phyloP scores from a whole-genome alignment of 116 monocot species.

The Dioscorea cayenensis region DNA sequence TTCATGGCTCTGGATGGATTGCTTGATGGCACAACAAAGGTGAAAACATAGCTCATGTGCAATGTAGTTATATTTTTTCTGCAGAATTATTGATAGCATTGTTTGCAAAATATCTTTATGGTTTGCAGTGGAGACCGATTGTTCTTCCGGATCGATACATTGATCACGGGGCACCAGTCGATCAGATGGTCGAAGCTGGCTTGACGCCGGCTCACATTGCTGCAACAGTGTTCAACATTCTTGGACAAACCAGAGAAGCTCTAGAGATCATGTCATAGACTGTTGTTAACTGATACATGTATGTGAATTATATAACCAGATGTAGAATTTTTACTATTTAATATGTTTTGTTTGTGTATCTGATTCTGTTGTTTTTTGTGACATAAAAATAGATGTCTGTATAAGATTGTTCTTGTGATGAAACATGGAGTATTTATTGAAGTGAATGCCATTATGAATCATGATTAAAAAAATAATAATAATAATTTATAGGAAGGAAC shows the following conservation, averaged over 20 bases:
- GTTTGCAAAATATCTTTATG: background rate
- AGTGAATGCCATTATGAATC: background rate
- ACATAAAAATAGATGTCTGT: background rate
- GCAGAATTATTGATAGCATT: background rate
- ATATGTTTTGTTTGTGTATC: background rate
- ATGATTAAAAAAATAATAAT: too few species aligned
- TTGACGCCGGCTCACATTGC: conserved; percentile 82
- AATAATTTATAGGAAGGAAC: too few species aligned
- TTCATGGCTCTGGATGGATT: conserved; percentile 90
- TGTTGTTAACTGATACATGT: too few species aligned
- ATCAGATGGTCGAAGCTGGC: conserved; percentile 86
- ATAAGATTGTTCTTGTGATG: background rate
- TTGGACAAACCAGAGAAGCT: conserved; percentile 82
- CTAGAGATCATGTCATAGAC: conserved; percentile 58
- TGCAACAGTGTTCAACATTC: conserved; percentile 76
- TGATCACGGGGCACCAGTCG: conserved; percentile 75
- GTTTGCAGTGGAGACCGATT: conserved; percentile 84
- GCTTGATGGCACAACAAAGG: conserved; percentile 75
- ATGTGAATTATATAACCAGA: too few species aligned
- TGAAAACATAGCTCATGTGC: conserved; percentile 3
- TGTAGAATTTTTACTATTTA: background rate
- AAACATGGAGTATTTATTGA: background rate
- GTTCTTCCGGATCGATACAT: conserved; percentile 93
- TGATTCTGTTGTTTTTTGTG: background rate
- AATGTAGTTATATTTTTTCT: background rate